phyloP scores from a whole-genome alignment of 2,329 filamentous ascomycete genomes.

The Thermothelomyces thermophilus region DNA sequence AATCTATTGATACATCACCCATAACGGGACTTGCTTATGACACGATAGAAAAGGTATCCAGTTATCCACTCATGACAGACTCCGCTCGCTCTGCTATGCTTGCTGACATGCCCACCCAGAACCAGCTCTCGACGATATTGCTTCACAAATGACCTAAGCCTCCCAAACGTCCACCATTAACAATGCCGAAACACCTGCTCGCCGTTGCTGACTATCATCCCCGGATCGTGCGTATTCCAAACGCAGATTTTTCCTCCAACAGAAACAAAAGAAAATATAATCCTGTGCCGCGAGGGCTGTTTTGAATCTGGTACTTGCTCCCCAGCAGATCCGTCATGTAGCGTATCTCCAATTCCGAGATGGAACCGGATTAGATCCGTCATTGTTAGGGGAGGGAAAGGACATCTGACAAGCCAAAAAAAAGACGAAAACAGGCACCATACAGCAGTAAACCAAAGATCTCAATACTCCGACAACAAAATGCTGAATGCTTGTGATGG shows the following conservation, averaged over 20 bases:
- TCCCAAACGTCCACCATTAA: conserved; percentile 3
- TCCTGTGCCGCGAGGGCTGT: not conserved
- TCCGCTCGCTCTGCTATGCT: not conserved
- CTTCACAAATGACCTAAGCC: not conserved
- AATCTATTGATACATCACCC: conserved; percentile 9
- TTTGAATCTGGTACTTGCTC: conserved; percentile 12
- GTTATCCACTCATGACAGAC: not conserved
- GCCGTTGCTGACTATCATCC: not conserved
- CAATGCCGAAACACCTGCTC: conserved; percentile 5
- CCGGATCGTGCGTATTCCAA: not conserved
- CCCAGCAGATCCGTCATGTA: conserved; percentile 6
- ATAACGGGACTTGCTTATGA: not conserved
- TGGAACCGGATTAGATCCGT: too few relatives aligned
- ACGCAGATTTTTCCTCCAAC: not conserved
- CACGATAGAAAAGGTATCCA: not conserved
- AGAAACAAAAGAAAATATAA: conserved; percentile 9
- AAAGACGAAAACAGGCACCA: not conserved
- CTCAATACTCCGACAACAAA: too few relatives aligned
- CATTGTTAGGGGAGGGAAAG: not conserved
- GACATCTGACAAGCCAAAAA: not conserved
- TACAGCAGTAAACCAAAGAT: too few relatives aligned
- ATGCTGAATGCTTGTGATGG: too few relatives aligned
- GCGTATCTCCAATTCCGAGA: conserved; percentile 5
- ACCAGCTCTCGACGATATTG: not conserved
- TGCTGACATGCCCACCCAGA: not conserved